Evolutionary conservation across 371 early-diverging fungal genomes (phyloP), one percentile per base, ranked within the genome.

Genomic region (Circinella minor): DNA sequence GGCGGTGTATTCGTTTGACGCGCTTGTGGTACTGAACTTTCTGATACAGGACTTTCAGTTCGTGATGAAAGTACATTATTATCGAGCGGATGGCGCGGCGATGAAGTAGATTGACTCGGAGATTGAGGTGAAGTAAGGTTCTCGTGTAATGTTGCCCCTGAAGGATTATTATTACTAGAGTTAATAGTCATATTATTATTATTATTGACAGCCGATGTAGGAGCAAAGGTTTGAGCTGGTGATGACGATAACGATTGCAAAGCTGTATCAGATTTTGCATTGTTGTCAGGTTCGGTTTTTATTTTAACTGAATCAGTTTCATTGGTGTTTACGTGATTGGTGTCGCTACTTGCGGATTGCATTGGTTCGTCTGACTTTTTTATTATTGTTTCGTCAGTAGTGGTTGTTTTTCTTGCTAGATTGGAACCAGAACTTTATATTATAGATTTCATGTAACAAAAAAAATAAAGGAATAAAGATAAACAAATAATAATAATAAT

Each of bases 81-180:
- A n/a, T 57, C 57, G 27, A 57, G 57, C n/a, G 34, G 57, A 57
- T 57, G 57, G 20, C 57, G 57, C 57, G 57, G 57, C 14, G 57
- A n/a, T 57, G 27, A 27, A 27, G 57, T 57, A 57, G 51, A 51
- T 51, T 51, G 51, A n/a, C 57, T 57, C 36, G 57, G 57, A 57
- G 57, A 57, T 37, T 57, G 57, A 8, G 27, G 27, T 27, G 27
- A 27, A 27, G 27, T 14, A n/a, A 54, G 15, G 9, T 54, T 54
- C 15, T 15, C 54, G 15, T 54, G 2, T 43, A 11, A 43, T 43
- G 57, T 34, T 57, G 57, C 57, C 57, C 57, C 57, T 57, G 57
- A 57, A 57, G 57, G 57, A 34, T n/a, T 57, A 57, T 55, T 49
- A 11, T 17, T 51, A 51, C 5, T 51, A 5, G 14, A 27, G 27